Evolutionary conservation across 2,329 filamentous ascomycete species (phyloP), one percentile per base, ranked within the genome.

Genomic region (Mariannaea elegans): DNA sequence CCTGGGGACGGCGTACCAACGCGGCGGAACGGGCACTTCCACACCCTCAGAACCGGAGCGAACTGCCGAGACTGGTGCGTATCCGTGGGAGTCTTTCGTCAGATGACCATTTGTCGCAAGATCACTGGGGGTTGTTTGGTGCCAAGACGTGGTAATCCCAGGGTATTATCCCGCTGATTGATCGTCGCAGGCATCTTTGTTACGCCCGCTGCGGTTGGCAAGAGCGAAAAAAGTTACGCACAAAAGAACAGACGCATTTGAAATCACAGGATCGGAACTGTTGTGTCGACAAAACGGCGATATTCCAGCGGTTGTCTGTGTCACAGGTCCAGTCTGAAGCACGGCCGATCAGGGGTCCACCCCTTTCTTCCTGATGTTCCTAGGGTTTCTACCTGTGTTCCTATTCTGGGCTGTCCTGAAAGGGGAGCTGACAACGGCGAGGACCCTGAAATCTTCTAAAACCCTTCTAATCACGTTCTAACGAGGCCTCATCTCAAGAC

Each of bases 51-150:
- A 32, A 38, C 41, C 65, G 67, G 67, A 59, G 65, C 62, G 60
- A 65, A 61, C 50, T 66, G 34, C 67, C 67, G 67, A 70, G 64
- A 60, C 56, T 36, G 56, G 64, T 55, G 57, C 46, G 49, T 49
- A 44, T 56, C 59, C 61, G 63, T 53, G 49, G 45, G 18, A 46
- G 44, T 44, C 44, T n/a, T 50, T 48, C 44, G 53, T 69, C 67
- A 68, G 57, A 64, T 68, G 63, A 65, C 56, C 61, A 21, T 23
- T 18, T 27, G 48, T 38, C 58, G 38, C 24, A 23, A 34, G 18
- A n/a, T 10, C 24, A 24, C 18, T 21, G 48, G 32, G 49, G 31
- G 36, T 36, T 57, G 56, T 38, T 53, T 42, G 46, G 21, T 32
- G 60, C 59, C 58, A 62, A 65, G 48, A 64, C 31, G 67, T 69